A percentile compares a stretch with the other conserved stretches of the same genome.
Conservation (phyloP, 805 yeast species). For the Yamadazyma sp. region DNA sequence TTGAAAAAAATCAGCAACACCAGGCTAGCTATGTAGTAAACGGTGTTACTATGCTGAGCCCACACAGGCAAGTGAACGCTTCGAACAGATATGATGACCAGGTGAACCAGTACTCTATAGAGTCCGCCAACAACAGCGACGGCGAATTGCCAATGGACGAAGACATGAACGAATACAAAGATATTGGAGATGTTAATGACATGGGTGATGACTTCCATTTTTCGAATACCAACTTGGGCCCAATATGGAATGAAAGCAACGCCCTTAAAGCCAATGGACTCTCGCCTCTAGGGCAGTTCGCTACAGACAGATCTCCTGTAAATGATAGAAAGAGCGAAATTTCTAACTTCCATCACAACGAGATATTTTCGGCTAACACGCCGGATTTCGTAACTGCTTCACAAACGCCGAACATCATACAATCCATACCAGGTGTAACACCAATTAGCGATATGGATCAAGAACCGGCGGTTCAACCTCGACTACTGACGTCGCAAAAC, state of each 20-base stretch:
- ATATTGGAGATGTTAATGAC: constrained; percentile 4
- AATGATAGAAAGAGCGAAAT: constrained; percentile 6
- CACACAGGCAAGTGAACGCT: background rate
- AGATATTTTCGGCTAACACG: constrained; percentile 22
- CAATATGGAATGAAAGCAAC: constrained; percentile 12
- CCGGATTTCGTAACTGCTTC: constrained; percentile 23
- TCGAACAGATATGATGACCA: background rate
- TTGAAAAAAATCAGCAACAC: constrained; percentile 35
- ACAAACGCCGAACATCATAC: constrained; percentile 17
- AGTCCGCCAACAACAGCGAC: constrained; percentile 13
- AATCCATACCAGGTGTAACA: constrained; percentile 9
- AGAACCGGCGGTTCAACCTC: constrained; percentile 6
- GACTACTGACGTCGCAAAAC: constrained; percentile 9
- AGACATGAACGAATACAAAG: background rate
- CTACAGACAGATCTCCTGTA: constrained; percentile 11
- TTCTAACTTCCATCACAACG: constrained; percentile 18
- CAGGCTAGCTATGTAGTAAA: constrained; percentile 15
- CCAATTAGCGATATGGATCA: constrained; percentile 9
- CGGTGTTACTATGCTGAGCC: constrained; percentile 4
- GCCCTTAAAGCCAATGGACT: constrained; percentile 16
- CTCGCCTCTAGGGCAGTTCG: constrained; percentile 21
- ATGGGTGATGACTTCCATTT: constrained; percentile 12
- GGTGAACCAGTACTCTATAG: background rate
- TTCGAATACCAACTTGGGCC: constrained; percentile 5
- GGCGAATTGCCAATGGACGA: constrained; percentile 1